Evolutionary conservation across 2,329 filamentous ascomycete genomes (phyloP), one percentile per base, ranked within the genome.

Genomic region (Whalleya microplaca): DNA sequence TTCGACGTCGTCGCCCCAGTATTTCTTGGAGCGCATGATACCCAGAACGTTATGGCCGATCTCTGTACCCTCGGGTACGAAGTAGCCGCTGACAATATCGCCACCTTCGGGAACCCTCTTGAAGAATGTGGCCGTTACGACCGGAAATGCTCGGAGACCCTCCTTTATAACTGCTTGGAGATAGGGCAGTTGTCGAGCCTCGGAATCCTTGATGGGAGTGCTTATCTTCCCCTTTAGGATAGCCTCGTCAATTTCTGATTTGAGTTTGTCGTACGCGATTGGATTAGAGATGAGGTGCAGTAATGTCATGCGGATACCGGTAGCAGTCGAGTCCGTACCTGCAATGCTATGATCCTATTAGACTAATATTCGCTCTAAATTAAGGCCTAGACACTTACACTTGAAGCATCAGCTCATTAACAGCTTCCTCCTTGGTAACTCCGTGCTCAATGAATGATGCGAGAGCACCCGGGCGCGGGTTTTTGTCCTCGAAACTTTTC

Each of bases 281-380:
- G 79, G 80, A 27, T 73, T 76, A 8, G 73, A 77, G 19, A 75
- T 72, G 52, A 83, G 68, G 64, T 78, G 75, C 18, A 82, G 72
- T 41, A 83, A 47, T 3, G 76, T 79, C 51, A 76, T 71, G 1
- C 81, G 75, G 3, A 84, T 72, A 2, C 76, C 74, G 0, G 76
- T 77, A 0, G 81, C 77, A 0, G 80, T 81, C 10, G 78, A 80
- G 56, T 84, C 80, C 1, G 78, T 78, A 3, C 81, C 81, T 2
- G 80, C 80, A 3, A 79, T 58, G n/a, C 61, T 63, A 20, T 23
- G 3, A 21, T 20, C 2, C 5, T 41, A 21, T 47, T 16, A 53
- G 32, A 37, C 32, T 37, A 14, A 12, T 37, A 3, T 16, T 5
- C 8, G 8, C 19, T 10, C 7, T 20, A 27, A 21, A 23, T 12